phyloP scores from a whole-genome alignment of 2,329 filamentous ascomycete genomes.

The Sporothrix inflata region DNA sequence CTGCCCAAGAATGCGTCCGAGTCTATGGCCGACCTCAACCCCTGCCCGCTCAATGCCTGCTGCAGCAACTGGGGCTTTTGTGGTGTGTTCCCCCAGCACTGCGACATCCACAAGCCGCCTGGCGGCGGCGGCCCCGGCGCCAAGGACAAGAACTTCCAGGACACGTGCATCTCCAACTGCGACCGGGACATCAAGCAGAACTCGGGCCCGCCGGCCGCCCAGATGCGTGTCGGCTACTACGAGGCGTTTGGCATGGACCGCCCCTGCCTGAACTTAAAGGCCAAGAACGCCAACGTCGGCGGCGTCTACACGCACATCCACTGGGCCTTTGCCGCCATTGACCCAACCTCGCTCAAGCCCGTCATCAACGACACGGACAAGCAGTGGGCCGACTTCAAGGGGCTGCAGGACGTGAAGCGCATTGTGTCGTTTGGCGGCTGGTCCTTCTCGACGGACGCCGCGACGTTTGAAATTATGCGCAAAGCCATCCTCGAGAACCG shows the following conservation, averaged over 20 bases:
- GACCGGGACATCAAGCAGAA: constrained; percentile 40
- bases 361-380: constrained; percentile 34
- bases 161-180: constrained; percentile 42
- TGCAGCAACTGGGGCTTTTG: constrained; percentile 50
- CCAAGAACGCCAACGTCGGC: constrained; percentile 29
- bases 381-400: constrained; percentile 40
- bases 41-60: constrained; percentile 40
- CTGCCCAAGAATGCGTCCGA: constrained; percentile 32
- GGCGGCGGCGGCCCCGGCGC: constrained; percentile 14
- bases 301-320: constrained; percentile 39
- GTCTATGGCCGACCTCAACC: constrained; percentile 36
- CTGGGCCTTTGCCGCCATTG: constrained; percentile 40
- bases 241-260: constrained; percentile 42
- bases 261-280: constrained; percentile 39
- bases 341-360: constrained; percentile 34
- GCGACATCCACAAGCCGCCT: constrained; percentile 42
- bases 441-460: constrained; percentile 45
- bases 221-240: constrained; percentile 42
- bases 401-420: constrained; percentile 41
- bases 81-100: constrained; percentile 46
- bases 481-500: constrained; percentile 24
- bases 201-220: constrained; percentile 9
- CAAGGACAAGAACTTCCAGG: constrained; percentile 18
- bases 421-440: constrained; percentile 51
- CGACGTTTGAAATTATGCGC: constrained; percentile 44